A percentile compares a stretch with the other conserved stretches of the same genome.
phyloP scores from a whole-genome alignment of 768 basidiomycete species.

The Naganishia vishniacii region DNA sequence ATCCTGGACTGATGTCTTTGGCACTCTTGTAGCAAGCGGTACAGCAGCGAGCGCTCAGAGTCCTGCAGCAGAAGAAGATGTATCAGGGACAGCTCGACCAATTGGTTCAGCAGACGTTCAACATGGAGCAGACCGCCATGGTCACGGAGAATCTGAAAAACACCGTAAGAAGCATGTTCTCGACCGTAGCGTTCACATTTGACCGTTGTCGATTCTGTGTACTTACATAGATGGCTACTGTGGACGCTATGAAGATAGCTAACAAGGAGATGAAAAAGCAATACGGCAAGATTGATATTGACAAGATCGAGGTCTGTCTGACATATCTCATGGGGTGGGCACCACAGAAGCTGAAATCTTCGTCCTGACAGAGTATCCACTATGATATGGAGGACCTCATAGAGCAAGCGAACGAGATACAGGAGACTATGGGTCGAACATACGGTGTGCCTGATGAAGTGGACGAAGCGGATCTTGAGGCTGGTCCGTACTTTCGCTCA shows the following conservation, averaged over 20 bases:
- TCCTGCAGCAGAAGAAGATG: conserved; percentile 91
- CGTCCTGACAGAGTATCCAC: conserved; percentile 67
- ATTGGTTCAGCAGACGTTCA: conserved; percentile 89
- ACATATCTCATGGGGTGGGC: neutral
- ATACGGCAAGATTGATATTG: conserved; percentile 93
- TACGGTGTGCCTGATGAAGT: conserved; percentile 96
- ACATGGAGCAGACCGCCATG: conserved; percentile 93
- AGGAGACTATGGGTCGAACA: conserved; percentile 84
- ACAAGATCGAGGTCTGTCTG: conserved; percentile 85
- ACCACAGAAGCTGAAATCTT: neutral
- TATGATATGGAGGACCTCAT: conserved; percentile 97
- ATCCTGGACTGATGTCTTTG: neutral
- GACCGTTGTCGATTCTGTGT: neutral
- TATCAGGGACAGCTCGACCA: conserved; percentile 79
- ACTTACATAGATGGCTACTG: conserved; percentile 69
- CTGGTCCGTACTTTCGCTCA: conserved; percentile 55
- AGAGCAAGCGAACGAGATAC: conserved; percentile 96
- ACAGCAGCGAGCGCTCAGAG: conserved; percentile 86
- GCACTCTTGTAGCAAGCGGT: conserved; percentile 64
- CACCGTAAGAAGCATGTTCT: conserved; percentile 53
- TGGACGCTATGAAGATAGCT: conserved; percentile 90
- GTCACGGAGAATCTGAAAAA: conserved; percentile 97
- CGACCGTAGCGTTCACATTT: neutral
- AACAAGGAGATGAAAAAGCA: conserved; percentile 96
- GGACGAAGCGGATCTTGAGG: conserved; percentile 94